Evolutionary conservation across 441 rosid genomes (phyloP).

Genomic region (Brassica balearica): DNA sequence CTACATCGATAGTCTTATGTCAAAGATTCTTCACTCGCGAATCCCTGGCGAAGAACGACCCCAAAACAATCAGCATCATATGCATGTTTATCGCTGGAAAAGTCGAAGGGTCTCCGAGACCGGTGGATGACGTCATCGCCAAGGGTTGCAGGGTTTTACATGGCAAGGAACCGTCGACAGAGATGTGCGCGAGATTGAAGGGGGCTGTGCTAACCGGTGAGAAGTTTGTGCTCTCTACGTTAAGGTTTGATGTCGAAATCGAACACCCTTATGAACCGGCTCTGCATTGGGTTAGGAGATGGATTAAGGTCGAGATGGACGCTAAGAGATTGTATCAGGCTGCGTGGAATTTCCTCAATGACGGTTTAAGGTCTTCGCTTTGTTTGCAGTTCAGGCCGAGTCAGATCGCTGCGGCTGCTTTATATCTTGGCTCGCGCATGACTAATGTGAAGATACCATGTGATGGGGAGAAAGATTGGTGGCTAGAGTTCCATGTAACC

Average conservation of each 20-base stretch:
- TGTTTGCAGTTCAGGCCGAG: slow-evolving; percentile 21
- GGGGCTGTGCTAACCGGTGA: neutral
- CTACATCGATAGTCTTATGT: neutral
- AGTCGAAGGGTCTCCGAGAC: slow-evolving; percentile 10
- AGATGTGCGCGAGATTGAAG: slow-evolving; percentile 9
- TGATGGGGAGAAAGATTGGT: slow-evolving; percentile 17
- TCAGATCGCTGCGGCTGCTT: slow-evolving; percentile 27
- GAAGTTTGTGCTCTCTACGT: slow-evolving; percentile 28
- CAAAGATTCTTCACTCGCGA: slow-evolving; percentile 28
- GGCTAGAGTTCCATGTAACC: slow-evolving; percentile 22
- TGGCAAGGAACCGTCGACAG: neutral
- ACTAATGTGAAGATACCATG: slow-evolving; percentile 24
- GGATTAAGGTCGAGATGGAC: slow-evolving; percentile 7
- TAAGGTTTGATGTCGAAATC: slow-evolving; percentile 21
- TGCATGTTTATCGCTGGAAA: slow-evolving; percentile 28
- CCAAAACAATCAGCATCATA: slow-evolving; percentile 9
- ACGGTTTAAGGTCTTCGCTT: slow-evolving; percentile 21
- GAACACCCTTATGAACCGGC: slow-evolving; percentile 19
- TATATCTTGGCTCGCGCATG: neutral
- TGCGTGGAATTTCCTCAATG: slow-evolving; percentile 16
- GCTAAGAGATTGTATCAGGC: slow-evolving; percentile 2
- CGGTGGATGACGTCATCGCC: neutral
- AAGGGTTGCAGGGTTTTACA: neutral
- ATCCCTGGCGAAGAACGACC: slow-evolving; percentile 19
- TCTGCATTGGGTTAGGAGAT: slow-evolving; percentile 15